Percentiles rank a stretch among this genome's conserved stretches.
Conservation (phyloP, 148 eudicot species). For the Nepenthes mirabilis region DNA sequence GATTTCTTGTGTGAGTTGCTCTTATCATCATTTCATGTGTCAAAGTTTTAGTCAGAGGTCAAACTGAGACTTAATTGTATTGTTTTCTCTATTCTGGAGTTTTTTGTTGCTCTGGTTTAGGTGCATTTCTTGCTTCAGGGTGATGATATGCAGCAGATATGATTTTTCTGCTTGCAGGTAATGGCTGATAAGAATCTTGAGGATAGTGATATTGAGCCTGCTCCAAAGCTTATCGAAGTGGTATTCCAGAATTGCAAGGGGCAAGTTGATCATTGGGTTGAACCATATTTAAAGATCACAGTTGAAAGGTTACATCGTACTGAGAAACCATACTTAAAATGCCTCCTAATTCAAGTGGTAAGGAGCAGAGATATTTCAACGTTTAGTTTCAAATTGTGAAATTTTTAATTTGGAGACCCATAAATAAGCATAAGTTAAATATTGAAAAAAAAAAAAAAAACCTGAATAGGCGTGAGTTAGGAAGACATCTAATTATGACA, state of each 20-base stretch:
- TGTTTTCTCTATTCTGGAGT: background rate
- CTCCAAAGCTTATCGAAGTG: conserved; percentile 97
- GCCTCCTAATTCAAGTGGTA: conserved; percentile 93
- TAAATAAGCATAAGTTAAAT: too few species aligned
- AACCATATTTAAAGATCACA: conserved; percentile 72
- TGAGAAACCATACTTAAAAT: conserved; percentile 65
- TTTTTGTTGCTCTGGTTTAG: background rate
- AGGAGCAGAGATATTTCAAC: conserved; percentile 7
- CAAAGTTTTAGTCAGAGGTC: background rate
- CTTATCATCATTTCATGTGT: background rate
- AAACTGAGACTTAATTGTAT: background rate
- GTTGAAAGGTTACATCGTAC: conserved; percentile 71
- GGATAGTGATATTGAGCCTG: conserved; percentile 94
- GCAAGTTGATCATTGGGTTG: conserved; percentile 95
- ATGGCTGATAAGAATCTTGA: conserved; percentile 87
- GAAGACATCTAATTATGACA: too few species aligned
- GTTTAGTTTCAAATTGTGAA: background rate
- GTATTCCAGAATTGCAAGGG: conserved; percentile 87
- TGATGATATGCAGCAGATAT: background rate
- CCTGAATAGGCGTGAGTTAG: too few species aligned
- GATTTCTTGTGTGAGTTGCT: conserved; percentile 64
- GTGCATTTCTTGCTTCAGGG: background rate
- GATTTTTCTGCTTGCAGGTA: conserved; percentile 28
- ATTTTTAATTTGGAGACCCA: background rate
- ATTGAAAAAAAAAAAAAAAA: too few species aligned